Percentiles rank a stretch among this genome's conserved stretches.
phyloP scores from a whole-genome alignment of 345 rosid genomes.

The Syzygium jambos region DNA sequence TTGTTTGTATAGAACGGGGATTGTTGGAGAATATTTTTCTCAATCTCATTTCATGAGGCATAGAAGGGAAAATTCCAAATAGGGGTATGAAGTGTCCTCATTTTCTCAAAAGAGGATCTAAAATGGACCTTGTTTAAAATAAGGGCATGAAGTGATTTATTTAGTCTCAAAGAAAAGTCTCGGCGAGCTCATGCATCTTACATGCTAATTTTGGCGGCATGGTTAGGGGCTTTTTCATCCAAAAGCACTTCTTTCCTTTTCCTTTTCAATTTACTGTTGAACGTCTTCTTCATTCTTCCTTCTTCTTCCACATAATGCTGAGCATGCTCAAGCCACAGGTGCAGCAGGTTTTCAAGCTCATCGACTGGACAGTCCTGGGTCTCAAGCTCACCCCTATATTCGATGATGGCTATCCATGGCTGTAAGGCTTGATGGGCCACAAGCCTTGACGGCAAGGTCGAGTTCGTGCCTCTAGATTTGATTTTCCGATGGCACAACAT shows the following conservation, averaged over 20 bases:
- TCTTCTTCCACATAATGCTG: background rate
- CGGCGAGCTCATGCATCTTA: background rate
- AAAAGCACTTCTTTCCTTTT: background rate
- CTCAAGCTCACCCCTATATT: background rate
- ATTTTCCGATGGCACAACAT: background rate
- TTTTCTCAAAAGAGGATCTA: fast-evolving
- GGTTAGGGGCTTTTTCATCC: background rate
- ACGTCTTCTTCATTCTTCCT: background rate
- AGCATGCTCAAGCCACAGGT: background rate
- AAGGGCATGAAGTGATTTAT: background rate
- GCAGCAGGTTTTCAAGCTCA: background rate
- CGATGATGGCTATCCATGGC: background rate
- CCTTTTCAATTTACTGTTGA: background rate
- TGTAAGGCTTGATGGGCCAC: background rate
- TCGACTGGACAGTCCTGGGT: no score
- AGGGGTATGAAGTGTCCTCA: fast-evolving
- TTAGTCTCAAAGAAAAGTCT: background rate
- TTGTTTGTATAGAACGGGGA: background rate
- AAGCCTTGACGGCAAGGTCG: background rate
- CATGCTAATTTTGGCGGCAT: background rate
- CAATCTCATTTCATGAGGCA: background rate
- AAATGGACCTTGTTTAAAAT: fast-evolving
- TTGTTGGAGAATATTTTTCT: background rate
- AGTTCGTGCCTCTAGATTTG: background rate
- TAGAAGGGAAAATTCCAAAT: background rate